A percentile compares a stretch with the other conserved stretches of the same genome.
Evolutionary conservation across 495 filamentous ascomycete species (phyloP).

Genomic region (Aspergillus kassunensis): DNA sequence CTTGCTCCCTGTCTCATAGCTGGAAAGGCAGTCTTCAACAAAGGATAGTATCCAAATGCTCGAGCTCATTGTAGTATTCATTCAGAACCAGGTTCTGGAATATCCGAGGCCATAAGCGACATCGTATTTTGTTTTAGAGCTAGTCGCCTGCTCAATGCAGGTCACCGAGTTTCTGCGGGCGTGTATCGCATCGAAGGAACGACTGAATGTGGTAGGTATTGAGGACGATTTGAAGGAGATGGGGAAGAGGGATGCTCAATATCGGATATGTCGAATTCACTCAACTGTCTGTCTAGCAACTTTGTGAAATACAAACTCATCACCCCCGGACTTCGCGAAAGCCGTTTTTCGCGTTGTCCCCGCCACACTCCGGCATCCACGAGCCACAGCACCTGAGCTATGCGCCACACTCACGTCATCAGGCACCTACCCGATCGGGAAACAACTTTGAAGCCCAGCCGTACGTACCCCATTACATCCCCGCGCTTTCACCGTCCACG

Average conservation of each 20-base stretch:
- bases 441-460: slow-evolving; percentile 5
- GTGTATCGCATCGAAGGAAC: background rate
- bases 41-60: slow-evolving; percentile 31
- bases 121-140: slow-evolving; percentile 2
- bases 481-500: background rate
- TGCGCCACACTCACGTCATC: slow-evolving; percentile 24
- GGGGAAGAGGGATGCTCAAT: background rate
- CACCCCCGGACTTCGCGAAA: background rate
- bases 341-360: slow-evolving; percentile 7
- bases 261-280: background rate
- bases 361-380: background rate
- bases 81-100: slow-evolving; percentile 1
- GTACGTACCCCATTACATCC: too few relatives aligned
- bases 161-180: background rate
- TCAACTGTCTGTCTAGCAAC: background rate
- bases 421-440: background rate
- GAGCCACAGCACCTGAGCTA: slow-evolving; percentile 1
- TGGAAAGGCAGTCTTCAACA: slow-evolving; percentile 26
- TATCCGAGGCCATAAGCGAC: slow-evolving; percentile 2
- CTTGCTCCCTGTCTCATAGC: slow-evolving; percentile 13
- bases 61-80: slow-evolving; percentile 25
- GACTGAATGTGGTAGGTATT: background rate
- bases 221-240: too few relatives aligned
- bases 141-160: background rate
- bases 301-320: background rate